Evolutionary conservation across 139 green algal species (phyloP), one percentile per base, ranked within the genome.

Genomic region (Penium margaritaceum): DNA sequence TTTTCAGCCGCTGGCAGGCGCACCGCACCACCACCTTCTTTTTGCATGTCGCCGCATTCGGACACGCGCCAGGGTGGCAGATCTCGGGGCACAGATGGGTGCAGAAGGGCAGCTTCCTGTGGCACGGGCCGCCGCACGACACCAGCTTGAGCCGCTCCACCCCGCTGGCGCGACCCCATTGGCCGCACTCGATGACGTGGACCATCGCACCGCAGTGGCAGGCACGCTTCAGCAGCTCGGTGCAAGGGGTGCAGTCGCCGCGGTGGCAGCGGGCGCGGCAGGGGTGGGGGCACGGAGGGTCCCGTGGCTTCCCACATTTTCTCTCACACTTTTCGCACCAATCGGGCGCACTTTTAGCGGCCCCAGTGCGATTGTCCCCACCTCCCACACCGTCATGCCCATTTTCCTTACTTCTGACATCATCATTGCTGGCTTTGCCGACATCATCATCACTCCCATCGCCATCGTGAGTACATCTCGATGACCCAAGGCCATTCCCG

Each of bases 11-110:
- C 24, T 53, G 74, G 54, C 74, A 81, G 5, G 53, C 41, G 36
- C 74, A 81, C 35, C 74, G 39, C 14, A 81, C 66, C 1, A 30
- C 36, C 51, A 78, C 72, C 74, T 81, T 81, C 66, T 72, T 81
- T n/a, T 35, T 27, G 54, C 74, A 81, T 67, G 69, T 33, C 0
- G 44, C 57, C 0, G 74, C 53, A 15, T 69, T 30, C 6, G 74
- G 74, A 33, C 74, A 81, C 17, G 65, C 29, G 7, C 74, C 74
- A 38, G 66, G 29, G 27, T 81, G 74, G 30, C 74, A 81, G 9
- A 77, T 69, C 24, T 77, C 65, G 17, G 46, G n/a, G 39, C 74
- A 81, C 67, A 72, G 44, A 38, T 81, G 74, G 44, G 74, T 51
- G 58, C 74, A 81, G 29, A 70, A 71, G 0, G 38, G 74, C n/a